phyloP scores from a whole-genome alignment of 176 grass and related monocot species.

The Eragrostis nindensis region DNA sequence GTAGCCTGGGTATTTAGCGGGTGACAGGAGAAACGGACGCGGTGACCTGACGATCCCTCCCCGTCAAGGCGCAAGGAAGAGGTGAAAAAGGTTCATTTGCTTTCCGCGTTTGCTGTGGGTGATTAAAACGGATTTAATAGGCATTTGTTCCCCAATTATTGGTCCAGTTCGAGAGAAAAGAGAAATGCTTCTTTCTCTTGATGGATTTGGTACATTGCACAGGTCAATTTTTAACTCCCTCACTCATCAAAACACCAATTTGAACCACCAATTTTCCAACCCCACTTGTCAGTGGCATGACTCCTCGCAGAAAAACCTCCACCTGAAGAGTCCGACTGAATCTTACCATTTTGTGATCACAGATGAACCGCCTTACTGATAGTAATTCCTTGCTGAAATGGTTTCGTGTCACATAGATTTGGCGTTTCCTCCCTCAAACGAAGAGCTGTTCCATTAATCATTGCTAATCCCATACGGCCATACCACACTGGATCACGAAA shows the following conservation, averaged over 20 bases:
- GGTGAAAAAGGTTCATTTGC: background rate
- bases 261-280: too few relatives aligned
- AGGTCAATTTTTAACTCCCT: too few relatives aligned
- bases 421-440: background rate
- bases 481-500: background rate
- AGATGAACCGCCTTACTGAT: too few relatives aligned
- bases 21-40: conserved; percentile 34
- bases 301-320: too few relatives aligned
- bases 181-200: background rate
- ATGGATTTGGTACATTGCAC: background rate
- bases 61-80: background rate
- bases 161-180: background rate
- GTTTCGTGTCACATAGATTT: background rate
- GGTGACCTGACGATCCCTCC: background rate
- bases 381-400: too few relatives aligned
- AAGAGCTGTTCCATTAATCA: background rate
- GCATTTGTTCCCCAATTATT: background rate
- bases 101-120: background rate
- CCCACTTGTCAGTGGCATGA: too few relatives aligned
- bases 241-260: too few relatives aligned
- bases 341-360: too few relatives aligned
- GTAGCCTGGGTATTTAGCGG: background rate
- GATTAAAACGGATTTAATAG: background rate
- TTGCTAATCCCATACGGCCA: background rate
- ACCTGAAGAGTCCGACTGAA: too few relatives aligned